Conservation (phyloP, 305 asterid genomes). For the Fraxinus ornus region DNA sequence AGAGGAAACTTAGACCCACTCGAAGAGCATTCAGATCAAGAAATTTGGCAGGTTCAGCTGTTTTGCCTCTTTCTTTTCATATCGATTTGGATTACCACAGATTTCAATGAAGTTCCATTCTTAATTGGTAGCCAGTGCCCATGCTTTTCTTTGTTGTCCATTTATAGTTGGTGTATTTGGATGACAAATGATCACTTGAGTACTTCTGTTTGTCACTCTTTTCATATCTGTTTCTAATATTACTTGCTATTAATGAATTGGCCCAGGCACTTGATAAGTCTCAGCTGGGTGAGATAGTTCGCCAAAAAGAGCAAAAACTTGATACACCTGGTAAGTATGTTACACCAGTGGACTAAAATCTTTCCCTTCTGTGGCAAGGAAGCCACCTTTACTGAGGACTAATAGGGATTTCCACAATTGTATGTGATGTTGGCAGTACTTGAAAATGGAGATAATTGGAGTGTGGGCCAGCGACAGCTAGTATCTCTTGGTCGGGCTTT, state of each 20-base stretch:
- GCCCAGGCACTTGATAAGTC: slow-evolving; percentile 94
- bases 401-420: neutral
- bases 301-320: slow-evolving; percentile 84
- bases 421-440: slow-evolving; percentile 47
- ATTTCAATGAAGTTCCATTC: neutral
- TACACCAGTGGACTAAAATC: slow-evolving; percentile 16
- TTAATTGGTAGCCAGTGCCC: neutral
- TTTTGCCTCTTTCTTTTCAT: slow-evolving; percentile 10
- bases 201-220: neutral
- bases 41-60: slow-evolving; percentile 74
- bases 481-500: slow-evolving; percentile 95
- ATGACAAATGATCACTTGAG: neutral
- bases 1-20: slow-evolving; percentile 93
- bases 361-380: slow-evolving; percentile 2
- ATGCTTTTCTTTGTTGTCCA: slow-evolving; percentile 3
- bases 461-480: slow-evolving; percentile 97
- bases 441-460: slow-evolving; percentile 98
- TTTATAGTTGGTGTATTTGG: neutral
- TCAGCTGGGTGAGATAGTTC: slow-evolving; percentile 85
- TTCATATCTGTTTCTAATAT: slow-evolving; percentile 8
- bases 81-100: neutral
- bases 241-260: slow-evolving; percentile 13
- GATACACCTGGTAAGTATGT: slow-evolving; percentile 71
- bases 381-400: neutral
- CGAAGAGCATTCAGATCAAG: slow-evolving; percentile 81